Base-by-base conservation (phyloP, 2,329 filamentous ascomycete genomes). In the Fusarium annulatum region DNA sequence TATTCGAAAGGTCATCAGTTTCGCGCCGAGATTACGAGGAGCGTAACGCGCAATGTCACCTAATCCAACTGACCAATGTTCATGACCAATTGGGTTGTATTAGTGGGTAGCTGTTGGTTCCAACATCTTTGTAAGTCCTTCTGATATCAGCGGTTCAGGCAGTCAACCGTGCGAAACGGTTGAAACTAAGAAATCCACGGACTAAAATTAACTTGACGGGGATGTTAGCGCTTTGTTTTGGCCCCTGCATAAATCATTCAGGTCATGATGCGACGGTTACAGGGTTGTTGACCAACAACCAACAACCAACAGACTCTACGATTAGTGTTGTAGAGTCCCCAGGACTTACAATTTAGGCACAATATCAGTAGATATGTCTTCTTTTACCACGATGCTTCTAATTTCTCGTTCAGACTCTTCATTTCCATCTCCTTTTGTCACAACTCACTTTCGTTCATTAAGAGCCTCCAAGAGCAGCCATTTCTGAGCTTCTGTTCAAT, bases 131-230 rank as follows among this genome's bases (percentile, higher is more conserved):
- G 7, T 30, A 7, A 51, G 16, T 51, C 30, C 11, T 34, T 51
- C 0, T 14, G 16, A 36, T 36, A 52, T 52, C 48, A 52, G 16
- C 33, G n/a, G 33, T 52, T 2, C 6, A 15, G 0, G 33, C 30
- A 26, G 5, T 11, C 33, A 1, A 52, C n/a, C 48, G n/a, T 26
- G 48, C n/a, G n/a, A 1, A 36, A 10, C 2, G 26, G 0, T 23
- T 36, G n/a, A 52, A 52, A 52, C 48, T 1, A 3, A 52, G 1
- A 2, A 51, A 19, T 1, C 0, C 2, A 7, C 10, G n/a, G 0
- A 36, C 48, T 51, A 51, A 2, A 26, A 23, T 19, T 26, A 36
- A 52, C 10, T 7, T 0, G 0, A 0, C 16, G 4, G 33, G n/a
- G n/a, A 52, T 21, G 4, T 36, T 36, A 26, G n/a, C 49, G 49